Evolutionary conservation across 2,329 filamentous ascomycete genomes (phyloP).

Genomic region (Fusarium goolgardi): DNA sequence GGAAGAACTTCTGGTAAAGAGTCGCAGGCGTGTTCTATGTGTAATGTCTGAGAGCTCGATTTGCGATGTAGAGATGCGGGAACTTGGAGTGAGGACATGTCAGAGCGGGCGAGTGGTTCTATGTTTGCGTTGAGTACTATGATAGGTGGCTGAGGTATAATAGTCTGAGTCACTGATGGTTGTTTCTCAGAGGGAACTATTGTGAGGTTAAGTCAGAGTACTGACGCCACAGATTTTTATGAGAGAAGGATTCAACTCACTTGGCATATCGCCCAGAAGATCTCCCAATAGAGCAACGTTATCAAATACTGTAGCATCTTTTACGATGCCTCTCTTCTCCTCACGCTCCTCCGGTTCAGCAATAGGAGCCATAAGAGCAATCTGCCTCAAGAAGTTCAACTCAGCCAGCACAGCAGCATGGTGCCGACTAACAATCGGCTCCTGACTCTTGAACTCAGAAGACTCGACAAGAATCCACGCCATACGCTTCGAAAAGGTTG

Average conservation of each 20-base stretch:
- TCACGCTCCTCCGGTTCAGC: not conserved
- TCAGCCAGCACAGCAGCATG: constrained; percentile 48
- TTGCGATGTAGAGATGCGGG: not conserved
- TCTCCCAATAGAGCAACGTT: constrained; percentile 39
- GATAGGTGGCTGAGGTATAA: not conserved
- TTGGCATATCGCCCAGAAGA: constrained; percentile 18
- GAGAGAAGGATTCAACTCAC: not conserved
- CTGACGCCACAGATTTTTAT: not conserved
- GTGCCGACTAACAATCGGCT: constrained; percentile 46
- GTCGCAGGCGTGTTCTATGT: not conserved
- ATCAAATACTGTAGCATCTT: constrained; percentile 21
- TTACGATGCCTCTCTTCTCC: not conserved
- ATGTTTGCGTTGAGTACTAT: not conserved
- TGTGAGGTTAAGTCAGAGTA: not conserved
- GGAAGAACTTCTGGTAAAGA: constrained; percentile 27
- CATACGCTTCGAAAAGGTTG: constrained; percentile 36
- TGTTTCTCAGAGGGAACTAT: not conserved
- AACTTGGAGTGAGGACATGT: not conserved
- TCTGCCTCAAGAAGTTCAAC: constrained; percentile 46
- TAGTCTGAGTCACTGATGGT: not conserved
- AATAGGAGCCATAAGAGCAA: constrained; percentile 30
- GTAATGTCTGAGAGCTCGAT: constrained; percentile 7
- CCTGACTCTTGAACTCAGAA: constrained; percentile 44
- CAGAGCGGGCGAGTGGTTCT: not conserved
- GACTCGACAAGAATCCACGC: constrained; percentile 46